Conservation (phyloP, 2,329 filamentous ascomycete genomes). For the Penicillium sp. region DNA sequence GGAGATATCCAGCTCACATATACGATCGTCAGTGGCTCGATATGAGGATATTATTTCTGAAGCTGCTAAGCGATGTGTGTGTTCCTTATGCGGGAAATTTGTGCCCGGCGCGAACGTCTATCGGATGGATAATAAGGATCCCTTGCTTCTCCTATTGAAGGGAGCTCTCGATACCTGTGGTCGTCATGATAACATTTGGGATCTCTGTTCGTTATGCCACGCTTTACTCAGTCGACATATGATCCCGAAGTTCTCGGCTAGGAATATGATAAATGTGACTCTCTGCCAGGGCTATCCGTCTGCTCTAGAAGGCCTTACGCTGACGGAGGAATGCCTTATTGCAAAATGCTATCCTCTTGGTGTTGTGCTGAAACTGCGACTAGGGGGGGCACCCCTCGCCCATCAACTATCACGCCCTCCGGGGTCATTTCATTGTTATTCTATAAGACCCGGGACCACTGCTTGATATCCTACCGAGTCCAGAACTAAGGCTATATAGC, state of each 20-base stretch:
- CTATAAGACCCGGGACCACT: conserved; percentile 17
- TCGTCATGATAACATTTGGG: background rate
- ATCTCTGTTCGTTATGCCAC: background rate
- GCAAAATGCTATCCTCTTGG: background rate
- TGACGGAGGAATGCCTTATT: conserved; percentile 1
- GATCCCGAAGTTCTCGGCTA: conserved; percentile 13
- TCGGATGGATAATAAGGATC: background rate
- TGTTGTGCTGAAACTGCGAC: conserved; percentile 1
- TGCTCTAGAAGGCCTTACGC: conserved; percentile 9
- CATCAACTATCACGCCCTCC: conserved; percentile 6
- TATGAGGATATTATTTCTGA: background rate
- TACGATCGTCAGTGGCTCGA: background rate
- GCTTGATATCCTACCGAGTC: conserved; percentile 15
- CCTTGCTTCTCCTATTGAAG: background rate
- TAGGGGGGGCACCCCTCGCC: background rate
- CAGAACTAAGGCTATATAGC: background rate
- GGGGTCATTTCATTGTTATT: conserved; percentile 18
- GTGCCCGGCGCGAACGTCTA: background rate
- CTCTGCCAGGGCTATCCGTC: conserved; percentile 14
- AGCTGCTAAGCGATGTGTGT: background rate
- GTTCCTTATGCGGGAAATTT: background rate
- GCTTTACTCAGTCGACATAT: background rate
- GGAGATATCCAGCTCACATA: background rate
- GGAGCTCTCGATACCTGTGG: background rate
- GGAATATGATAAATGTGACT: conserved; percentile 17